Conservation (phyloP, 2,329 filamentous ascomycete genomes). For the Sclerotinia minor region DNA sequence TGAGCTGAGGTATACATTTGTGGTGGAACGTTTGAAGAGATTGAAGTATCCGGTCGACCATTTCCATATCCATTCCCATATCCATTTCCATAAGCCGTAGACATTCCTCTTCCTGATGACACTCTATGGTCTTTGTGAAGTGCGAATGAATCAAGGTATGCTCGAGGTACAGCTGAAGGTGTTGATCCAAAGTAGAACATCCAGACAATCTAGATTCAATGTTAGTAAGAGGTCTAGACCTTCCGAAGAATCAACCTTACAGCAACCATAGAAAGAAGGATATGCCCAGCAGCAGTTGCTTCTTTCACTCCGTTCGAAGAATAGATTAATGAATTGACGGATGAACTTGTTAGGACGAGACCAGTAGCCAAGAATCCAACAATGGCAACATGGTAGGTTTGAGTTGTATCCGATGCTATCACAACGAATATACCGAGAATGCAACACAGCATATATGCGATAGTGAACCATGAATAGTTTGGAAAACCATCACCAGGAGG, state of each 20-base stretch:
- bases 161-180: conserved; percentile 79
- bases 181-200: conserved; percentile 98
- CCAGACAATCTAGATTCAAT: conserved; percentile 75
- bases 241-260: conserved; percentile 55
- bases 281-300: conserved; percentile 88
- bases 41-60: conserved; percentile 79
- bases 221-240: conserved; percentile 24
- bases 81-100: conserved; percentile 67
- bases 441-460: conserved; percentile 81
- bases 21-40: conserved; percentile 73
- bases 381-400: conserved; percentile 89
- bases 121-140: conserved; percentile 74
- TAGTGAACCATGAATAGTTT: conserved; percentile 89
- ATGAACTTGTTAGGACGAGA: conserved; percentile 80
- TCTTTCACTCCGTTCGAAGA: conserved; percentile 70
- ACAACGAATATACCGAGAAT: conserved; percentile 80
- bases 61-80: conserved; percentile 70
- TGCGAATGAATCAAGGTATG: conserved; percentile 94
- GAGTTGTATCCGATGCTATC: conserved; percentile 77
- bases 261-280: conserved; percentile 87
- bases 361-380: conserved; percentile 84
- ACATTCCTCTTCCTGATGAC: conserved; percentile 52
- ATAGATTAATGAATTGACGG: conserved; percentile 85
- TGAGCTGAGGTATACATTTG: conserved; percentile 98
- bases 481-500: conserved; percentile 60